Conservation (phyloP, 2,329 filamentous ascomycete genomes). For the Pleoardoris graminearum region DNA sequence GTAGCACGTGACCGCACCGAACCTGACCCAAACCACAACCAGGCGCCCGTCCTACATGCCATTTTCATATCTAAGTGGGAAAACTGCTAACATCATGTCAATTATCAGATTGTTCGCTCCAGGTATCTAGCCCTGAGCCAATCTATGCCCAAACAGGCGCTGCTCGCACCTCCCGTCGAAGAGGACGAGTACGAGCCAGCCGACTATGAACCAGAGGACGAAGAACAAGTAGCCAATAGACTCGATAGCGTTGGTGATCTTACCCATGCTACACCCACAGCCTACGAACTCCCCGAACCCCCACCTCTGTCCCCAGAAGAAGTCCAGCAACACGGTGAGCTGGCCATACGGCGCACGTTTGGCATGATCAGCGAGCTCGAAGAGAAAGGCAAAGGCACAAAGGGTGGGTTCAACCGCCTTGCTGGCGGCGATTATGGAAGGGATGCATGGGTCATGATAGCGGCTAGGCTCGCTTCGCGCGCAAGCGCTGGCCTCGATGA, state of each 20-base stretch:
- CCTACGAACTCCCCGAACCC: constrained; percentile 79
- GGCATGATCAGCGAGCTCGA: constrained; percentile 75
- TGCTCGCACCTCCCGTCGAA: constrained; percentile 54
- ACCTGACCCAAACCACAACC: neutral
- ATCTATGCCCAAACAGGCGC: constrained; percentile 28
- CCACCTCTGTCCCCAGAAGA: constrained; percentile 72
- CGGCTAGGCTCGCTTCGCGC: constrained; percentile 82
- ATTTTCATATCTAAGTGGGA: neutral
- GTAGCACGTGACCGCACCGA: constrained; percentile 10
- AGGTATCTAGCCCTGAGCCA: constrained; percentile 47
- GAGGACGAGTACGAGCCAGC: constrained; percentile 95
- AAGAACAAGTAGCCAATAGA: constrained; percentile 77
- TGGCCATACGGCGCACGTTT: constrained; percentile 76
- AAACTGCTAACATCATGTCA: constrained; percentile 19
- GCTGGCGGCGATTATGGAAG: constrained; percentile 82
- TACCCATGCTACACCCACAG: constrained; percentile 54
- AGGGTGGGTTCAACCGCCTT: constrained; percentile 77
- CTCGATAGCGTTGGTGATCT: constrained; percentile 63
- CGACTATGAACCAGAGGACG: constrained; percentile 78
- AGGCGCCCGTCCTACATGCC: neutral
- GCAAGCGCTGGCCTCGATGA: constrained; percentile 72
- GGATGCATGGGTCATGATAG: constrained; percentile 88
- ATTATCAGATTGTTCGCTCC: constrained; percentile 44
- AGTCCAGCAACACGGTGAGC: constrained; percentile 72
- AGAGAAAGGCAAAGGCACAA: constrained; percentile 60